Conservation (phyloP, 139 green algal species). For the Nannochloris sp. region DNA sequence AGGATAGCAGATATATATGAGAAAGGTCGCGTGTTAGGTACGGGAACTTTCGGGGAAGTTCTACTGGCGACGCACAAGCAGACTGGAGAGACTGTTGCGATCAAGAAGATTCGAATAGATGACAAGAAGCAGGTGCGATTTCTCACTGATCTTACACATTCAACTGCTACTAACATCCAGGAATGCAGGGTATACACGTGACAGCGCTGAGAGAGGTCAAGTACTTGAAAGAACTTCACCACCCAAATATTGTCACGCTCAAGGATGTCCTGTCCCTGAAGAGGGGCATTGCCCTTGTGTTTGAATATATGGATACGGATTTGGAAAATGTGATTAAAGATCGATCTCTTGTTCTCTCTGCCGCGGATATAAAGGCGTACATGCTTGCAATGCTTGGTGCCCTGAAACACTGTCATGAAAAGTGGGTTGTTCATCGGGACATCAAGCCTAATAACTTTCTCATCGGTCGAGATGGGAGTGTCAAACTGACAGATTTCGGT, state of each 20-base stretch:
- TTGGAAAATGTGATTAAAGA: conserved; percentile 80
- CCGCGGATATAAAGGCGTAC: conserved; percentile 79
- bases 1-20: conserved; percentile 46
- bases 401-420: conserved; percentile 57
- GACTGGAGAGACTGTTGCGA: conserved; percentile 75
- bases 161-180: too few species aligned
- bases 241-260: conserved; percentile 65
- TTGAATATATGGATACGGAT: conserved; percentile 75
- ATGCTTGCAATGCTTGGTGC: conserved; percentile 62
- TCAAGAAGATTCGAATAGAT: conserved; percentile 77
- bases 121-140: conserved; percentile 24
- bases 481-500: conserved; percentile 90
- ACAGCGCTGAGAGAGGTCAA: conserved; percentile 88
- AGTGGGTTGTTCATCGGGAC: conserved; percentile 79
- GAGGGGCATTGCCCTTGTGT: conserved; percentile 51
- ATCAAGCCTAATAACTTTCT: conserved; percentile 92
- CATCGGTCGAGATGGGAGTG: conserved; percentile 34
- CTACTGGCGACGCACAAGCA: conserved; percentile 70
- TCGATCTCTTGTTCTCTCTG: conserved; percentile 48
- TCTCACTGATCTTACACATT: not conserved
- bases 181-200: conserved; percentile 68
- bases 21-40: conserved; percentile 58
- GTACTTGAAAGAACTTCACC: conserved; percentile 69
- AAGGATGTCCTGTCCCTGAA: conserved; percentile 71
- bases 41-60: conserved; percentile 71